Percentiles rank a stretch among this genome's conserved stretches.
phyloP scores from a whole-genome alignment of 2,329 filamentous ascomycete species.

The Hansfordia pulvinata region DNA sequence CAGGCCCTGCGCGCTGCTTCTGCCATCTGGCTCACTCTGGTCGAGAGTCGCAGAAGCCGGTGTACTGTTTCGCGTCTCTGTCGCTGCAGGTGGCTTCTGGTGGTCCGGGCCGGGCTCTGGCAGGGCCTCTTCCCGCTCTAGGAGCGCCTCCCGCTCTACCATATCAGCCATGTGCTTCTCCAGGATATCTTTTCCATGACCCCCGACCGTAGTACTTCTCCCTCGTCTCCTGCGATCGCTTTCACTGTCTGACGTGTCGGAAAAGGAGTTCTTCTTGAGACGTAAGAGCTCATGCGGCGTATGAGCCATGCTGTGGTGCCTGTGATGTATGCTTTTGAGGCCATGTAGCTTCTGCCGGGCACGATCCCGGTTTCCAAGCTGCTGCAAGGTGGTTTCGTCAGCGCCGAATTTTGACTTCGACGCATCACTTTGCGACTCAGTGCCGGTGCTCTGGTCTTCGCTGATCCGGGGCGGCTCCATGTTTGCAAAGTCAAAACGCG shows the following conservation, averaged over 20 bases:
- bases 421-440: background rate
- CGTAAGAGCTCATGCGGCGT: slow-evolving; percentile 38
- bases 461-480: slow-evolving; percentile 1
- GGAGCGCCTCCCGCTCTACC: slow-evolving; percentile 37
- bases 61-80: slow-evolving; percentile 16
- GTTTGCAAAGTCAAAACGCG: too few relatives aligned
- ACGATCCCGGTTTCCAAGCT: slow-evolving; percentile 28
- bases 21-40: slow-evolving; percentile 4
- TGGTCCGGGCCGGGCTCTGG: slow-evolving; percentile 17
- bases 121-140: slow-evolving; percentile 20
- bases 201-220: slow-evolving; percentile 32
- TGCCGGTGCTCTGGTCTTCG: too few relatives aligned
- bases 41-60: too few relatives aligned
- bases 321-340: slow-evolving; percentile 39
- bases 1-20: slow-evolving; percentile 6
- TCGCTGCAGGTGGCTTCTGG: slow-evolving; percentile 18
- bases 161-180: slow-evolving; percentile 51
- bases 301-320: slow-evolving; percentile 33
- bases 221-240: slow-evolving; percentile 26
- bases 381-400: slow-evolving; percentile 3
- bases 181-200: slow-evolving; percentile 36
- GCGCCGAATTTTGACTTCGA: slow-evolving; percentile 1
- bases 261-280: slow-evolving; percentile 38
- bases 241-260: slow-evolving; percentile 48
- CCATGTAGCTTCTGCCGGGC: slow-evolving; percentile 47